These are phyloP conservation scores for Cyclanthera cordifolia DNA, from an alignment of 306 rosid species.

Conservation along the genomic window DNA sequence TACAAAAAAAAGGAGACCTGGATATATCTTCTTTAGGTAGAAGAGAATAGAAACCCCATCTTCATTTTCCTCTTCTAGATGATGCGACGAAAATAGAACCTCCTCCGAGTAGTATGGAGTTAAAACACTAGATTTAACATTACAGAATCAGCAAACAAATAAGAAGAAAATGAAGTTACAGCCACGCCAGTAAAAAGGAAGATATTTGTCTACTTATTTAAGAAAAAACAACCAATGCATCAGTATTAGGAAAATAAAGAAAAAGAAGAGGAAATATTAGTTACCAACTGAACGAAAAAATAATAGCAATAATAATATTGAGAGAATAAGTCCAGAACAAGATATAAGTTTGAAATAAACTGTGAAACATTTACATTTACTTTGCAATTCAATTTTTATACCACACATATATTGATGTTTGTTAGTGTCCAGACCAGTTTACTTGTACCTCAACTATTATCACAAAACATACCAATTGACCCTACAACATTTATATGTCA, in stretches of 20 bases:
- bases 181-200: neutral
- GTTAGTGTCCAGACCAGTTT: no score
- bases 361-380: neutral
- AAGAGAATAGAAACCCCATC: conserved; percentile 94
- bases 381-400: neutral
- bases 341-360: neutral
- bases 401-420: no score
- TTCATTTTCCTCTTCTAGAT: conserved; percentile 68
- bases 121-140: conserved; percentile 47
- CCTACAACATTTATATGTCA: no score
- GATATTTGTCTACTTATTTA: neutral
- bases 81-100: conserved; percentile 71
- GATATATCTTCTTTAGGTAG: conserved; percentile 87
- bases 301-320: neutral
- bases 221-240: neutral
- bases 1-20: conserved; percentile 34
- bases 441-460: no score
- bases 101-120: conserved; percentile 94
- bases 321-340: neutral
- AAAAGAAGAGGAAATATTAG: neutral
- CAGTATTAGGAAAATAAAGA: neutral
- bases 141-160: conserved; percentile 1
- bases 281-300: neutral
- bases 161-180: neutral
- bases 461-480: no score